phyloP scores from a whole-genome alignment of 2,329 filamentous ascomycete genomes.

The Exserohilum rostratum region DNA sequence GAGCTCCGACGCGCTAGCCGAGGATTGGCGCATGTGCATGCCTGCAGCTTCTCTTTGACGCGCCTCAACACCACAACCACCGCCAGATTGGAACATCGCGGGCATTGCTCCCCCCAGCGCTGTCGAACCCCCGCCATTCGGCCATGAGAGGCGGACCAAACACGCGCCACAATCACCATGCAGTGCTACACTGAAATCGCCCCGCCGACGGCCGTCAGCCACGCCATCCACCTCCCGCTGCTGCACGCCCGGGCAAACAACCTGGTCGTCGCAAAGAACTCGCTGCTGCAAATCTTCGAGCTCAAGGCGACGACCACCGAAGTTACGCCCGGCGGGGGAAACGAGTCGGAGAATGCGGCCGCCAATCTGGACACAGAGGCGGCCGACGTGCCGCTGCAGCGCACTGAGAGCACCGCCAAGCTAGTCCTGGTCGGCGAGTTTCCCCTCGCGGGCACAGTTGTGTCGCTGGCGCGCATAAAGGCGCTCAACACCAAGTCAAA shows the following conservation, averaged over 20 bases:
- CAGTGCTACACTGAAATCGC: conserved; percentile 97
- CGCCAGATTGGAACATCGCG: conserved; percentile 5
- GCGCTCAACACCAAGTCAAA: conserved; percentile 74
- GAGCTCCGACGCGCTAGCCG: conserved; percentile 16
- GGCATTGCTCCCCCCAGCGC: conserved; percentile 5
- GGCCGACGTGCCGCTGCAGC: conserved; percentile 55
- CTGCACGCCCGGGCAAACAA: conserved; percentile 77
- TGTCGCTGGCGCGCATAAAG: conserved; percentile 79
- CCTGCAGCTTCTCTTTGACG: conserved; percentile 25
- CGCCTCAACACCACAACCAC: conserved; percentile 17
- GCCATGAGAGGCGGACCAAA: conserved; percentile 24
- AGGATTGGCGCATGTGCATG: conserved; percentile 2
- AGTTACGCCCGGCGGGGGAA: conserved; percentile 51
- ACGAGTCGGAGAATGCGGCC: conserved; percentile 47
- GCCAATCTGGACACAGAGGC: conserved; percentile 59
- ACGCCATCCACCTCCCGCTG: conserved; percentile 81
- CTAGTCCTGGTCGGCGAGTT: conserved; percentile 87
- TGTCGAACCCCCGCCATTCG: conserved; percentile 1
- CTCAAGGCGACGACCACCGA: conserved; percentile 71
- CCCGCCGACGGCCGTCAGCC: conserved; percentile 91
- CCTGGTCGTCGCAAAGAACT: conserved; percentile 89
- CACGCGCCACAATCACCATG: conserved; percentile 60
- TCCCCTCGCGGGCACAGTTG: conserved; percentile 80
- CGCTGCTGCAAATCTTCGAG: conserved; percentile 88
- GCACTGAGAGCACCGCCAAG: conserved; percentile 73